A percentile compares a stretch with the other conserved stretches of the same genome.
phyloP scores from a whole-genome alignment of 495 filamentous ascomycete genomes.

The Letharia columbiana region DNA sequence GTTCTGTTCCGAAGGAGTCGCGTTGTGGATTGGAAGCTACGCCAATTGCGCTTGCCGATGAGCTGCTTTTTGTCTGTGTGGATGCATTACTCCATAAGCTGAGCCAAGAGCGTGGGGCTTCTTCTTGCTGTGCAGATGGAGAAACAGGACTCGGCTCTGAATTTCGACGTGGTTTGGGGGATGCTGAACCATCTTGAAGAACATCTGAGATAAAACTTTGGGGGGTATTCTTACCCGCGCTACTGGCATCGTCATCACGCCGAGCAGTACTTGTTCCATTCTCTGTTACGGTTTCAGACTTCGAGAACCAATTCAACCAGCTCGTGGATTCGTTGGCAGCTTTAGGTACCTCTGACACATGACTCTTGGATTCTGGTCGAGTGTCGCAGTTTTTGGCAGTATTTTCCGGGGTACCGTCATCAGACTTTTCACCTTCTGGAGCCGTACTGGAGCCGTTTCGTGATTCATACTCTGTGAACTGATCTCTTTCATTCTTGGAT shows the following conservation, averaged over 20 bases:
- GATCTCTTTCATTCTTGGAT: not conserved
- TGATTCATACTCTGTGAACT: not conserved
- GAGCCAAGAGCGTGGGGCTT: slow-evolving; percentile 42
- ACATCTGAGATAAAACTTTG: not conserved
- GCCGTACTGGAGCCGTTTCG: not conserved
- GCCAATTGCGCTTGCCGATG: not conserved
- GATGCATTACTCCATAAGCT: slow-evolving; percentile 37
- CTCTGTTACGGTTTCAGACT: slow-evolving; percentile 6
- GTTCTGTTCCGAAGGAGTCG: too few species aligned
- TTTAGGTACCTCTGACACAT: slow-evolving; percentile 22
- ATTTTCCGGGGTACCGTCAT: not conserved
- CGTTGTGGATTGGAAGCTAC: not conserved
- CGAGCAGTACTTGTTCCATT: not conserved
- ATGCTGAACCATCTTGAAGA: slow-evolving; percentile 10
- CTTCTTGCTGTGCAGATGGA: slow-evolving; percentile 14
- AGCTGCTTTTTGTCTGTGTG: not conserved
- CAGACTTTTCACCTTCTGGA: not conserved
- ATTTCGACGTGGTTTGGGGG: slow-evolving; percentile 21
- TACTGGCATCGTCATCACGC: not conserved
- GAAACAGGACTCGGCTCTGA: slow-evolving; percentile 20
- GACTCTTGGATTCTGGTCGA: slow-evolving; percentile 20
- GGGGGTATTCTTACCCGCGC: not conserved
- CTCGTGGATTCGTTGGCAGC: slow-evolving; percentile 18
- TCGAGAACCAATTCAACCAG: slow-evolving; percentile 27
- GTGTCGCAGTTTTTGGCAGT: slow-evolving; percentile 19